Percentiles rank a stretch among this genome's conserved stretches.
Evolutionary conservation across 2,329 filamentous ascomycete genomes (phyloP).

Genomic region (Trichoderma brevicompactum): DNA sequence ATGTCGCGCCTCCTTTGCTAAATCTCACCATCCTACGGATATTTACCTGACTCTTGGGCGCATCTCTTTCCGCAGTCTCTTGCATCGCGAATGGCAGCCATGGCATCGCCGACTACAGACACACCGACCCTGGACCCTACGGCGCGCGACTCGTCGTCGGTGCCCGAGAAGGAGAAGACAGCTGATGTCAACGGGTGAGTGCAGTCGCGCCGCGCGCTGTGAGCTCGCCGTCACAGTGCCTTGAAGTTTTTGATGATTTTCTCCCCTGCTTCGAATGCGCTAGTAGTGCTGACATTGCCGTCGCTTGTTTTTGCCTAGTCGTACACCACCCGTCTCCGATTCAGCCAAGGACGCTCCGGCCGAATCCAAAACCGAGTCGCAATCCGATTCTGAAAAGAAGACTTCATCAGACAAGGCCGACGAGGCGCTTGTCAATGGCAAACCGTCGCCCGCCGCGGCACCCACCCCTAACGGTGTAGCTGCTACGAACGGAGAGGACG

Average conservation of each 20-base stretch:
- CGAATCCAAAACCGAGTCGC: constrained; percentile 29
- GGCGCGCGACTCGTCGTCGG: constrained; percentile 39
- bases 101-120: constrained; percentile 56
- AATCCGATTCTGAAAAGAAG: constrained; percentile 27
- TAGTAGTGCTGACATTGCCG: constrained; percentile 35
- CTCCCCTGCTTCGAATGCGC: constrained; percentile 19
- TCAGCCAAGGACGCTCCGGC: constrained; percentile 26
- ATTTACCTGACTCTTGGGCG: constrained; percentile 13
- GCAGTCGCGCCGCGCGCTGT: constrained; percentile 20
- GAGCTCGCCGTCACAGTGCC: background rate
- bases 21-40: constrained; percentile 33
- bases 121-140: constrained; percentile 53
- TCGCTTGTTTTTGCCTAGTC: constrained; percentile 24
- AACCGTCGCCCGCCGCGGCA: constrained; percentile 17
- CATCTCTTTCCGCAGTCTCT: constrained; percentile 19
- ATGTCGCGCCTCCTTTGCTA: constrained; percentile 45
- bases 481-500: constrained; percentile 15
- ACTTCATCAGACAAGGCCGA: constrained; percentile 29
- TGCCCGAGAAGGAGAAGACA: constrained; percentile 39
- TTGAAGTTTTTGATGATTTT: background rate
- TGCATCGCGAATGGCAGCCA: constrained; percentile 54
- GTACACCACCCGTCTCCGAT: constrained; percentile 20
- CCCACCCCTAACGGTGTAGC: constrained; percentile 23
- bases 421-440: constrained; percentile 32
- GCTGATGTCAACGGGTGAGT: constrained; percentile 48